Percentiles rank a stretch among this genome's conserved stretches.
phyloP scores from a whole-genome alignment of 2,329 filamentous ascomycete genomes.

The Cercospora sojina region DNA sequence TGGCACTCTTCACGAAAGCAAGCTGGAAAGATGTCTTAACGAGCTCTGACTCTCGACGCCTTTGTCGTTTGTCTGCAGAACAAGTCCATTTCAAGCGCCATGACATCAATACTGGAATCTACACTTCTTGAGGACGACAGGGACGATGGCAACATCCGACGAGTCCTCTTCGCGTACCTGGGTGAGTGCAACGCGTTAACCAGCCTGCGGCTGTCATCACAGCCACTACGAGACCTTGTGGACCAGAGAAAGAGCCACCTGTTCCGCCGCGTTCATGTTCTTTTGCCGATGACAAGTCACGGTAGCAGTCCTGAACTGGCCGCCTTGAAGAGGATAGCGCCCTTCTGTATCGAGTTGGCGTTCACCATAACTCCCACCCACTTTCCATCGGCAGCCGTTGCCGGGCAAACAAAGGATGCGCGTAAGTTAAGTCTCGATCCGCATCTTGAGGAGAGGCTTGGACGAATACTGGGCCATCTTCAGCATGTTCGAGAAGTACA shows the following conservation, averaged over 20 bases:
- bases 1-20: slow-evolving; percentile 6
- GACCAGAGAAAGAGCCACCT: slow-evolving; percentile 7
- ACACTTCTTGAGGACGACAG: slow-evolving; percentile 18
- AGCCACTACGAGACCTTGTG: slow-evolving; percentile 2
- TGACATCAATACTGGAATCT: slow-evolving; percentile 27
- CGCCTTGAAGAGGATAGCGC: slow-evolving; percentile 6
- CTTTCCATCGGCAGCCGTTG: background rate
- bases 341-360: slow-evolving; percentile 8
- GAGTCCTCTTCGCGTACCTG: slow-evolving; percentile 19
- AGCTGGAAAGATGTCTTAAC: background rate
- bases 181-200: slow-evolving; percentile 19
- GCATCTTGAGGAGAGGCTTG: background rate
- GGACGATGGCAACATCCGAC: slow-evolving; percentile 13
- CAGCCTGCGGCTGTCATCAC: slow-evolving; percentile 23
- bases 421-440: background rate
- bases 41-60: background rate
- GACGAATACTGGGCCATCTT: slow-evolving; percentile 22
- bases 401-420: background rate
- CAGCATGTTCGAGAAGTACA: slow-evolving; percentile 20
- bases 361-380: slow-evolving; percentile 3
- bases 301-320: background rate
- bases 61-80: background rate
- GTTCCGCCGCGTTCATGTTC: slow-evolving; percentile 8
- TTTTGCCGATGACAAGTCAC: background rate
- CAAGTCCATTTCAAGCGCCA: background rate